phyloP scores from a whole-genome alignment of 805 yeast genomes.

The Aciculoconidium aculeatum region DNA sequence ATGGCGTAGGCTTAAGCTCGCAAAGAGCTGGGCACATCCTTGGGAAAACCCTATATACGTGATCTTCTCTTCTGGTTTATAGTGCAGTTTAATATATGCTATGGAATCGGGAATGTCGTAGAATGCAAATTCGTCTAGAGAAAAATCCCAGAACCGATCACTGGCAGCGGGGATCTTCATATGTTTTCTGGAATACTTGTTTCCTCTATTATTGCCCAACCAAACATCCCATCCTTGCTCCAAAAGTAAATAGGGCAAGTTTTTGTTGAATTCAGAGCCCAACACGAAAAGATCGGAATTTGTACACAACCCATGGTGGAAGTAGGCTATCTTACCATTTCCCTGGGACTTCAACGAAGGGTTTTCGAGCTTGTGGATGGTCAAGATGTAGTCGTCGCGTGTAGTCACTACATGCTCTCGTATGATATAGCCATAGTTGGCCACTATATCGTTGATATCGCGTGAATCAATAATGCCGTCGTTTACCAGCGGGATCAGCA shows the following conservation, averaged over 20 bases:
- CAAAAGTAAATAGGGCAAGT: constrained; percentile 12
- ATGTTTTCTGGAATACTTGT: constrained; percentile 27
- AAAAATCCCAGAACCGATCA: constrained; percentile 24
- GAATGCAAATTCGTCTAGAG: constrained; percentile 26
- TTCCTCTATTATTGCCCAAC: constrained; percentile 14
- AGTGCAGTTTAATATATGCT: constrained; percentile 15
- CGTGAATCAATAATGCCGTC: constrained; percentile 10
- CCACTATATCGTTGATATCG: constrained; percentile 20
- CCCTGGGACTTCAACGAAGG: constrained; percentile 2
- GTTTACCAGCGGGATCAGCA: no score
- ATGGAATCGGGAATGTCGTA: constrained; percentile 26
- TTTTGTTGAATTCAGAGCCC: constrained; percentile 18
- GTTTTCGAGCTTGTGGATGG: constrained; percentile 21
- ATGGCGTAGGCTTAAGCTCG: constrained; percentile 24
- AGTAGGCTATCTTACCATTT: constrained; percentile 17
- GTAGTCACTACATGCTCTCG: constrained; percentile 27
- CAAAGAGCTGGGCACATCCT: constrained; percentile 28
- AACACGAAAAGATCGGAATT: constrained; percentile 24
- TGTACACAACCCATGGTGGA: constrained; percentile 28
- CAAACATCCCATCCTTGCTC: constrained; percentile 14
- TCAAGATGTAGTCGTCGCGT: constrained; percentile 22
- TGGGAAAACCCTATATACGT: constrained; percentile 27
- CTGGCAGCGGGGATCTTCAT: constrained; percentile 18
- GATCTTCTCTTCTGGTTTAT: constrained; percentile 12
- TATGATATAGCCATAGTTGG: constrained; percentile 17